Percentiles rank a stretch among this genome's conserved stretches.
Evolutionary conservation across 2,329 filamentous ascomycete genomes (phyloP).

Genomic region (Fusarium sp.): DNA sequence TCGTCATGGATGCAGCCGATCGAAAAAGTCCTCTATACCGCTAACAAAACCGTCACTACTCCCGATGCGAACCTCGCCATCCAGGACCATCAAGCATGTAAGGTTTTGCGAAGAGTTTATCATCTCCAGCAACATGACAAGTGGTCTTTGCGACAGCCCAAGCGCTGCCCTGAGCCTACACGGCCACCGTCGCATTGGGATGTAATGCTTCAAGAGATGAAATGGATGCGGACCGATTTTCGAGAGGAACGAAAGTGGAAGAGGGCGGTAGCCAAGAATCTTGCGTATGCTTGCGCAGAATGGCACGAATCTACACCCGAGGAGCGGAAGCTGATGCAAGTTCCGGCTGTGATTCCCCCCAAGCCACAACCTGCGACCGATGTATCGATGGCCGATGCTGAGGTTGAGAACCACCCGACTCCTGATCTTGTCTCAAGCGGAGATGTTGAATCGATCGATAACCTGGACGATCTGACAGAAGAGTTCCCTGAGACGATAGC

Average conservation of each 20-base stretch:
- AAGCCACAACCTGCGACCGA: slow-evolving; percentile 51
- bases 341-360: slow-evolving; percentile 69
- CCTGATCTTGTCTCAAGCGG: slow-evolving; percentile 78
- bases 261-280: slow-evolving; percentile 80
- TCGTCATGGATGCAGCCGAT: slow-evolving; percentile 74
- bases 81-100: slow-evolving; percentile 88
- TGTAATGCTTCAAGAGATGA: slow-evolving; percentile 89
- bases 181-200: slow-evolving; percentile 87
- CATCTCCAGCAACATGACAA: slow-evolving; percentile 91
- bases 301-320: slow-evolving; percentile 79
- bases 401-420: slow-evolving; percentile 66
- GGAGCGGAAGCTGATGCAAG: slow-evolving; percentile 77
- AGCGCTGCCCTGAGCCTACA: slow-evolving; percentile 85
- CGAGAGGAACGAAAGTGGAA: slow-evolving; percentile 97
- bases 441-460: slow-evolving; percentile 71
- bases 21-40: slow-evolving; percentile 82
- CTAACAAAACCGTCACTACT: slow-evolving; percentile 92
- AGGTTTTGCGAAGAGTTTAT: slow-evolving; percentile 88
- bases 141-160: slow-evolving; percentile 92
- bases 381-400: slow-evolving; percentile 55
- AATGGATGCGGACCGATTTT: slow-evolving; percentile 98
- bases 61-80: slow-evolving; percentile 86
- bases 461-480: slow-evolving; percentile 57
- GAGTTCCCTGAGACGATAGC: slow-evolving; percentile 67
- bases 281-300: slow-evolving; percentile 87